These are phyloP conservation scores for Rachicladosporium sp. DNA, from an alignment of 2,329 filamentous ascomycete species.

Conservation along the genomic window DNA sequence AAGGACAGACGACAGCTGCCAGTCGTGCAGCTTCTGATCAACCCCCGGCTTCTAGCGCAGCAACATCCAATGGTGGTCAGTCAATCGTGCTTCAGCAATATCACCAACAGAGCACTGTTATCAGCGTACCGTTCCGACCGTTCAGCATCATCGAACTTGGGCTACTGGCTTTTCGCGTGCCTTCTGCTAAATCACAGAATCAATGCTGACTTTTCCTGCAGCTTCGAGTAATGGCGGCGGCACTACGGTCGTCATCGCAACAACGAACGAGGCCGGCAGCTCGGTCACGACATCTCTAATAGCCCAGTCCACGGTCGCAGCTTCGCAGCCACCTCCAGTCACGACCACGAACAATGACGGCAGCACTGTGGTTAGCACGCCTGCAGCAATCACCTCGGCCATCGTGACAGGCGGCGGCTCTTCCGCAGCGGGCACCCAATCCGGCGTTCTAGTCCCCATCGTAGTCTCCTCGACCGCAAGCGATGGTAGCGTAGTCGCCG, in stretches of 20 bases:
- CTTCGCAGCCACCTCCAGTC: slow-evolving; percentile 9
- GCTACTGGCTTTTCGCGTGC: too few species aligned
- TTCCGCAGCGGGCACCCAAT: slow-evolving; percentile 4
- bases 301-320: slow-evolving; percentile 10
- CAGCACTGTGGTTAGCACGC: slow-evolving; percentile 9
- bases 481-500: slow-evolving; percentile 23
- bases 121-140: too few species aligned
- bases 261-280: slow-evolving; percentile 14
- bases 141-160: too few species aligned
- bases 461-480: slow-evolving; percentile 27
- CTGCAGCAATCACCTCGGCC: slow-evolving; percentile 8
- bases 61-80: too few species aligned
- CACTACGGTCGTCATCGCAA: slow-evolving; percentile 15
- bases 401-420: slow-evolving; percentile 8
- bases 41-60: too few species aligned
- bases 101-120: too few species aligned
- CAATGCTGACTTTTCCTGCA: slow-evolving; percentile 3
- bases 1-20: too few species aligned
- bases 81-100: too few species aligned
- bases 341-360: slow-evolving; percentile 10
- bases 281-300: slow-evolving; percentile 11
- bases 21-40: too few species aligned
- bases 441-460: slow-evolving; percentile 28
- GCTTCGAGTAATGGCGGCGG: slow-evolving; percentile 4
- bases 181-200: too few species aligned